Evolutionary conservation across 768 basidiomycete genomes (phyloP), one percentile per base, ranked within the genome.

Genomic region (Macrolepiota albuminosa): DNA sequence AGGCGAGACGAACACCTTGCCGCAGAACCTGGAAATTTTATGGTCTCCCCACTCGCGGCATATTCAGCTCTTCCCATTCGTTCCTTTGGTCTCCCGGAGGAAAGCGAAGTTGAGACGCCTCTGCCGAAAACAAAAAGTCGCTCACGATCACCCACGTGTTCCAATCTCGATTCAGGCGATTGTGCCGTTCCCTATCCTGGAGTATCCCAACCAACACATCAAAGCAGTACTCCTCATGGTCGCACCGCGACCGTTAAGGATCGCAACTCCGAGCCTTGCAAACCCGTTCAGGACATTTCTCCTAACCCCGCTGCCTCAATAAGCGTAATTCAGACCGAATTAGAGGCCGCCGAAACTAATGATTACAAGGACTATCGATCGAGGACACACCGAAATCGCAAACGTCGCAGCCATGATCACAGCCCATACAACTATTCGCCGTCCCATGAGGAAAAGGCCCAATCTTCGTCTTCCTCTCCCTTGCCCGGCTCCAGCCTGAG

Each of bases 11-110:
- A 69, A 14, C 68, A 72, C 36, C 70, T 71, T 18, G 59, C 73
- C n/a, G 72, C 72, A 36, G 70, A 75, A 57, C 69, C 72, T 8
- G 67, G 69, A 24, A 70, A 72, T 31, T 60, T 76, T 63, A 60
- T 78, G 52, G 76, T 80, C 56, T 78, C 79, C 11, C 79, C 79
- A 4, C 64, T 81, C 5, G 76, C 78, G 5, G 62, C 56, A 31
- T 70, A 74, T n/a, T 65, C 75, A 4, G 64, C 69, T 54, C 58
- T 70, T 51, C 71, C 72, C 6, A 54, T 39, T 31, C 64, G 66
- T 54, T 69, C 74, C 49, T 57, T 67, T 24, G 65, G 70, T 31
- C 71, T 78, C 51, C 77, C 77, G 13, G 75, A 78, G 7, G 72
- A 71, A 14, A 70, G 71, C 36, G 72, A 59, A 21, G 26, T 48